Percentiles rank a stretch among this genome's conserved stretches.
These are phyloP conservation scores for Ceratocystis harringtonii DNA, from an alignment of 2,329 filamentous ascomycete genomes.

Conservation along the genomic window DNA sequence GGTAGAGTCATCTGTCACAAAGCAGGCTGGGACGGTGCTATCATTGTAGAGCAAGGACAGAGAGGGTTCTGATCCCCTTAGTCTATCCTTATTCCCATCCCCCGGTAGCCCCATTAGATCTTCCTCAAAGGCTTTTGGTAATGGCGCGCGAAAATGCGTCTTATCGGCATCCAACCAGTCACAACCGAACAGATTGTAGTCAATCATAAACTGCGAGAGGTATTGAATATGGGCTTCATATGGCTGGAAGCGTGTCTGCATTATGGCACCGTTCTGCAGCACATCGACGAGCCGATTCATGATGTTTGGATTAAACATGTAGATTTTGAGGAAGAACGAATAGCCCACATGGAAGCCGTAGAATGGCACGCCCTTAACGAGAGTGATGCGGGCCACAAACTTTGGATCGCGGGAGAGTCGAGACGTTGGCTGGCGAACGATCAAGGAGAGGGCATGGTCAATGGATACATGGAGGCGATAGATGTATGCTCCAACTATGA, in stretches of 20 bases:
- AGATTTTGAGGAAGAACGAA: constrained; percentile 82
- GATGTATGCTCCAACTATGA: constrained; percentile 57
- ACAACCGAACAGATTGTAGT: constrained; percentile 95
- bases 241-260: constrained; percentile 73
- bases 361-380: constrained; percentile 88
- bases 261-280: constrained; percentile 71
- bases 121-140: constrained; percentile 48
- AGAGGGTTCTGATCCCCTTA: constrained; percentile 56
- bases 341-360: constrained; percentile 94
- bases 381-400: constrained; percentile 78
- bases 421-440: constrained; percentile 30
- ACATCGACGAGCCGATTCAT: constrained; percentile 82
- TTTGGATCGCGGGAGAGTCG: constrained; percentile 42
- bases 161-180: constrained; percentile 47
- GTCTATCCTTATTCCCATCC: constrained; percentile 43
- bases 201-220: constrained; percentile 90
- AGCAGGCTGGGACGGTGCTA: constrained; percentile 24
- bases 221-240: constrained; percentile 92
- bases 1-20: constrained; percentile 41
- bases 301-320: constrained; percentile 73
- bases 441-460: constrained; percentile 75
- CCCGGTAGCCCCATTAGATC: constrained; percentile 22
- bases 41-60: constrained; percentile 40
- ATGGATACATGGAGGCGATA: constrained; percentile 69
- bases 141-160: constrained; percentile 50